These are phyloP conservation scores for Tetrastigma voinierianum DNA, from an alignment of 164 flowering plant genomes.

Conservation along the genomic window DNA sequence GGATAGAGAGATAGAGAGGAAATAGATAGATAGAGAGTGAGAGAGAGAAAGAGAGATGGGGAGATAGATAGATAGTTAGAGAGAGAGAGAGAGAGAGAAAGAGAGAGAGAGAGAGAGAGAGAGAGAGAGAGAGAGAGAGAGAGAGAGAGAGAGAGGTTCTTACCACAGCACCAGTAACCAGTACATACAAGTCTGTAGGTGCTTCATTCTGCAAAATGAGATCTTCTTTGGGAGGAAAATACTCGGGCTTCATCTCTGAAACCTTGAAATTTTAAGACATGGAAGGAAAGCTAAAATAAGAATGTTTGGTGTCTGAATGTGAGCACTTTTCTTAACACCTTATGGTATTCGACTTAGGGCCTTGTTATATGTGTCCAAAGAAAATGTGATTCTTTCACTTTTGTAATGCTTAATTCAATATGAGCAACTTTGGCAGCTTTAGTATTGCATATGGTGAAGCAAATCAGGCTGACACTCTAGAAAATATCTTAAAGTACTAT, in stretches of 20 bases:
- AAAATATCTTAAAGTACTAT: background rate
- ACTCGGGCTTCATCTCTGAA: conserved; percentile 63
- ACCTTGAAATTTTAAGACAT: conserved; percentile 30
- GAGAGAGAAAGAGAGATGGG: too few relatives aligned
- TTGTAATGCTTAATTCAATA: too few relatives aligned
- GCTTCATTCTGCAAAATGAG: conserved; percentile 67
- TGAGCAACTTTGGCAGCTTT: background rate
- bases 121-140: background rate
- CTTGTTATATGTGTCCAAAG: too few relatives aligned
- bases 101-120: too few relatives aligned
- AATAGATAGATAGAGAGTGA: too few relatives aligned
- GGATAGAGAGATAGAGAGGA: background rate
- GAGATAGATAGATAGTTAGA: too few relatives aligned
- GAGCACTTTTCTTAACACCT: background rate
- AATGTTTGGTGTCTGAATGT: too few relatives aligned
- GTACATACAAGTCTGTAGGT: conserved; percentile 56
- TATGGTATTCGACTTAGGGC: background rate
- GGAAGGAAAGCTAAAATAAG: background rate
- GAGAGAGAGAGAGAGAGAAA: too few relatives aligned
- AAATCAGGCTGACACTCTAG: background rate
- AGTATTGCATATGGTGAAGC: background rate
- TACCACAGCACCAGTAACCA: conserved; percentile 61
- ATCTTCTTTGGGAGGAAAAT: conserved; percentile 62
- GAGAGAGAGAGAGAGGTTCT: conserved; percentile 3
- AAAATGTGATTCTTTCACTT: background rate